Evolutionary conservation across 1,284 basidiomycete genomes (phyloP).

Genomic region (Kwoniella shivajii): DNA sequence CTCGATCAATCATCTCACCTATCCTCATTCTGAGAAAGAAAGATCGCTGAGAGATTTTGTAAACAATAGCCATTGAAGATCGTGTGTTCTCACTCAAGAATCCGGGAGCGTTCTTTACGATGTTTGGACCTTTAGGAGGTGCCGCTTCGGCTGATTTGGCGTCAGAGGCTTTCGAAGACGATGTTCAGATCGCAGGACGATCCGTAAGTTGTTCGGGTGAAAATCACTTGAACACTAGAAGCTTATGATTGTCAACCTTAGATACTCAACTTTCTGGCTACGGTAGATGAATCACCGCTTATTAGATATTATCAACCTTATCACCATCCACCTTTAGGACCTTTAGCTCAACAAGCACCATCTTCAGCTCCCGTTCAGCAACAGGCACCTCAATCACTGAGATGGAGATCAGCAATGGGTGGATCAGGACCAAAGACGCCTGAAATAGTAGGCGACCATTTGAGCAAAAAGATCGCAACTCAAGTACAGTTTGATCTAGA

Average conservation of each 20-base stretch:
- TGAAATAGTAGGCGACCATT: slow-evolving; percentile 57
- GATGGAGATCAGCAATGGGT: slow-evolving; percentile 53
- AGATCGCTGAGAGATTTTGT: no score
- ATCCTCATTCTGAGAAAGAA: not conserved
- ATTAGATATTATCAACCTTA: slow-evolving; percentile 91
- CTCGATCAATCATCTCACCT: no score
- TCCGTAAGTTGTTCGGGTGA: slow-evolving; percentile 40
- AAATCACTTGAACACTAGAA: not conserved
- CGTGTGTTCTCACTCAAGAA: slow-evolving; percentile 76
- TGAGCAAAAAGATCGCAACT: slow-evolving; percentile 75
- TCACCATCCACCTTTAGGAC: slow-evolving; percentile 82
- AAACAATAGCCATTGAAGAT: slow-evolving; percentile 78
- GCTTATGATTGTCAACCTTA: slow-evolving; percentile 45
- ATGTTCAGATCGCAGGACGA: slow-evolving; percentile 66
- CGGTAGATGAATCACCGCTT: slow-evolving; percentile 89
- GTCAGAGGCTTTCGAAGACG: slow-evolving; percentile 71
- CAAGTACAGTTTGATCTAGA: slow-evolving; percentile 80
- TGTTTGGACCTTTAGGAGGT: slow-evolving; percentile 78
- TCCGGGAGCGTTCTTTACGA: slow-evolving; percentile 78
- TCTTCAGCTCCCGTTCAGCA: slow-evolving; percentile 54
- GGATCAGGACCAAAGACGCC: slow-evolving; percentile 46
- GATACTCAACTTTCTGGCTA: slow-evolving; percentile 88
- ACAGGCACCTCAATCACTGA: slow-evolving; percentile 52
- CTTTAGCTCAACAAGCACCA: slow-evolving; percentile 60
- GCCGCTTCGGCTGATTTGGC: slow-evolving; percentile 66